Conservation (phyloP, 352 stramenopile genomes). For the Phytophthora fragariae region DNA sequence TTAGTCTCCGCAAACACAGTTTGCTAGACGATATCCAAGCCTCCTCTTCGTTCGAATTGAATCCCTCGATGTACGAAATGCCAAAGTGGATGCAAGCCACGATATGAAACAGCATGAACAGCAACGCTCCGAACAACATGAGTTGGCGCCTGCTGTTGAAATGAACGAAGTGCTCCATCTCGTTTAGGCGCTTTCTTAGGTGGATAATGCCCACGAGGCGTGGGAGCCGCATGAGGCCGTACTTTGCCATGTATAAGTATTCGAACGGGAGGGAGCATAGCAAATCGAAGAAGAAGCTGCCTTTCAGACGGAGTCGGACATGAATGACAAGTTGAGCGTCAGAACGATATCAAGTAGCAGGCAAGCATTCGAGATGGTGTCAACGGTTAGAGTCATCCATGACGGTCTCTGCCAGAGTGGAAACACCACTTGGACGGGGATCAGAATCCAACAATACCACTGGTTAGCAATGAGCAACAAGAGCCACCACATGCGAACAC, state of each 20-base stretch:
- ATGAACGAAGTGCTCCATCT: constrained; percentile 54
- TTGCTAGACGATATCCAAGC: constrained; percentile 36
- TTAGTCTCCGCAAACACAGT: constrained; percentile 28
- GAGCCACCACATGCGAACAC: constrained; percentile 56
- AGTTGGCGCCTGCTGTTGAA: constrained; percentile 56
- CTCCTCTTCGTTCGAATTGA: constrained; percentile 28
- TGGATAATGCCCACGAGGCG: constrained; percentile 41
- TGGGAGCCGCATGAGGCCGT: constrained; percentile 43
- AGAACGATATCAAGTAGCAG: constrained; percentile 56
- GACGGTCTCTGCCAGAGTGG: constrained; percentile 43
- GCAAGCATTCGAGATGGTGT: constrained; percentile 41
- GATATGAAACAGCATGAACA: constrained; percentile 59
- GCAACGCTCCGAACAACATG: constrained; percentile 42
- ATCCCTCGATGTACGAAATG: constrained; percentile 43
- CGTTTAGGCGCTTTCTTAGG: constrained; percentile 36
- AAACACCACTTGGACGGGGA: constrained; percentile 65
- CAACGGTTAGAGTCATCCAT: constrained; percentile 39
- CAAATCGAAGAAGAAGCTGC: constrained; percentile 50
- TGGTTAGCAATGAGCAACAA: constrained; percentile 39
- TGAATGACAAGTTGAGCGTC: constrained; percentile 64
- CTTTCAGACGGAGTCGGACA: constrained; percentile 41
- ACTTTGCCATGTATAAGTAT: constrained; percentile 26
- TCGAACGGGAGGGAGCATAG: constrained; percentile 52
- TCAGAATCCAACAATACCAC: constrained; percentile 55
- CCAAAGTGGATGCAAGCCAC: constrained; percentile 51